These are phyloP conservation scores for Aspergillus caelatus DNA, from an alignment of 2,329 filamentous ascomycete species.

Conservation along the genomic window DNA sequence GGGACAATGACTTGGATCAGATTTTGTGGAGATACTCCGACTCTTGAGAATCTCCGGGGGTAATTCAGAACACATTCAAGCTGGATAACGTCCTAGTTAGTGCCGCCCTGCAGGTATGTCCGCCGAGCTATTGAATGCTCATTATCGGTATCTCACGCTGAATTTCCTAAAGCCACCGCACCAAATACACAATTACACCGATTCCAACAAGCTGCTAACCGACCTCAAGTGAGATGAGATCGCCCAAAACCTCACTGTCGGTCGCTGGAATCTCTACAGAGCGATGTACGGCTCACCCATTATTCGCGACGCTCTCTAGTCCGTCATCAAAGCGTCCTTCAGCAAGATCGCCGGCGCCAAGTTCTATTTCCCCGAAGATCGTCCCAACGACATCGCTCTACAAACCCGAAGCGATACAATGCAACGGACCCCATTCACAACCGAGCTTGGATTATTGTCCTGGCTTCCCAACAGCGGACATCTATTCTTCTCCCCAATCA, in stretches of 20 bases:
- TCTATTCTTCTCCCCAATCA: slow-evolving; percentile 52
- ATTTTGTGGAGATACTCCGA: slow-evolving; percentile 41
- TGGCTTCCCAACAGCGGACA: slow-evolving; percentile 55
- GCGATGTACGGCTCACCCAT: slow-evolving; percentile 44
- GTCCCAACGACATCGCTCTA: slow-evolving; percentile 33
- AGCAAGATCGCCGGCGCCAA: slow-evolving; percentile 44
- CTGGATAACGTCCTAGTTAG: slow-evolving; percentile 51
- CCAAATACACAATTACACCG: slow-evolving; percentile 25
- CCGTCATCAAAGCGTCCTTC: slow-evolving; percentile 50
- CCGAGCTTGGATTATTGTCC: slow-evolving; percentile 50
- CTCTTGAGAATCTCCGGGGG: slow-evolving; percentile 36
- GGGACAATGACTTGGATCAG: slow-evolving; percentile 53
- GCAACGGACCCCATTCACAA: slow-evolving; percentile 28
- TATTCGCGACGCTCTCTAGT: slow-evolving; percentile 37
- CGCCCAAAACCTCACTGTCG: slow-evolving; percentile 44
- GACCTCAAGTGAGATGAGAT: slow-evolving; percentile 47
- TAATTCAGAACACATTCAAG: slow-evolving; percentile 54
- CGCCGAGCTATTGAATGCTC: neutral
- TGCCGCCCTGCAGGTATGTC: slow-evolving; percentile 29
- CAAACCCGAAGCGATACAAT: slow-evolving; percentile 32
- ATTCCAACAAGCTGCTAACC: slow-evolving; percentile 34
- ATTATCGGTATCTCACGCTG: neutral
- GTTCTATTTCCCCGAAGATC: slow-evolving; percentile 48
- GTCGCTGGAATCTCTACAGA: slow-evolving; percentile 57
- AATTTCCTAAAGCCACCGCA: neutral